Evolutionary conservation across 257 asterid genomes (phyloP), one percentile per base, ranked within the genome.

Genomic region (Solanum clarkiae): DNA sequence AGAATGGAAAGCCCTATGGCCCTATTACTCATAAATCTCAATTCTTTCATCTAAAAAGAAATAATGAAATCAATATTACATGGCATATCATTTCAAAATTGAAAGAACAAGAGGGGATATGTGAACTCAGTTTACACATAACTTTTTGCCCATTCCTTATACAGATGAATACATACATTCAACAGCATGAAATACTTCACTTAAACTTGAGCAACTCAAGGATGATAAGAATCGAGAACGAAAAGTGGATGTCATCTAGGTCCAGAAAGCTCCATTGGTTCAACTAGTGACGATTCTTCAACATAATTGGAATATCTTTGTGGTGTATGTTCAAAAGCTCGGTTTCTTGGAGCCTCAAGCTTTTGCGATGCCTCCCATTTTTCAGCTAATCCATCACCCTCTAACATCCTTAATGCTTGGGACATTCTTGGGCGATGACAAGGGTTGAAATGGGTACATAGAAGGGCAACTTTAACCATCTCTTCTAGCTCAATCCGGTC

Each of bases 221-320:
- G 75, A 77, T 70, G 66, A 75, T 79, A 42, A n/a, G 53, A 36
- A 49, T 8, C 4, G 42, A 29, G 49, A 68, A 32, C 5, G 55
- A 57, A 81, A 55, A 16, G 0, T 36, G 51, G 63, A 83, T 74
- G 93, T 93, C 97, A 96, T 85, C 99, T 90, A 17, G 99, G 99
- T 32, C 98, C 98, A 13, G 98, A 96, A 62, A 97, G 96, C 81
- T 97, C 98, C 93, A 95, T 94, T 8, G 95, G 96, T 93, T 97
- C 99, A 57, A 94, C 92, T 24, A 94, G 90, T 16, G 99, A 92
- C 0, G 98, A 94, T 56, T 95, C 98, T 87, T 97, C 97, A 13
- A 95, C 91, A 71, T 66, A 95, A 68, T 97, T 97, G 3, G 96
- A 92, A 22, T 97, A 95, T 88, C 97, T 94, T 79, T 93, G 97